Base-by-base conservation (phyloP, 192 early-diverging fungal species). In the Gryganskiella cystojenkinii region DNA sequence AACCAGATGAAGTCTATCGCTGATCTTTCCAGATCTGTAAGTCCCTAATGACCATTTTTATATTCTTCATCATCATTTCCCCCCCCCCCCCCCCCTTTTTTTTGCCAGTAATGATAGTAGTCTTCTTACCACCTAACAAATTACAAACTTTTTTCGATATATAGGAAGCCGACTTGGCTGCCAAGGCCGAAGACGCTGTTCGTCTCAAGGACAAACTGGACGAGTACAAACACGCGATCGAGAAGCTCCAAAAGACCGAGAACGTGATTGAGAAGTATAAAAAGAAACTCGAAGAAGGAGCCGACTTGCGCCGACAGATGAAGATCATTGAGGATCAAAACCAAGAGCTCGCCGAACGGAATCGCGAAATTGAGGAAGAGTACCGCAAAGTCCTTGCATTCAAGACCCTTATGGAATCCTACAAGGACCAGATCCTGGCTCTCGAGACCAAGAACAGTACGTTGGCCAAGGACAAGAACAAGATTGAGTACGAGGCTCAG, bases 251-350 rank as follows among this genome's bases (percentile, higher is more conserved):
- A 83, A 97, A 96, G 85, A 88, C 93, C 2, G 98, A 99, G 73
- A 94, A 95, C 33, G 90, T 96, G 33, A 90, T 96, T 67, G 97
- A 98, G 75, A 98, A 97, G 78, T 99, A 95, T 81, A 97, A 95
- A 71, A 96, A 96, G 82, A 93, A 95, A 51, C 84, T 97, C 6
- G 97, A 98, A 59, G 96, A 98, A 49, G 89, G 85, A 43, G 89
- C 86, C 0, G 95, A 98, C 60, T 56, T 96, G 49, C 83, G 90
- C 40, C 87, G 91, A 54, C 90, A 95, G 64, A 84, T 97, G 59
- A 94, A 93, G 54, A 87, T 81, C 20, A 61, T 94, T 17, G 95
- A 97, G 62, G 90, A 94, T 33, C 89, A 92, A 67, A 93, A 93
- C 69, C 81, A 86, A 8, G 80, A 88, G 11, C 80, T 94, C 14